Percentiles rank a stretch among this genome's conserved stretches.
These are phyloP conservation scores for Ceratocystiopsis minuta DNA, from an alignment of 2,329 filamentous ascomycete genomes.

Conservation along the genomic window DNA sequence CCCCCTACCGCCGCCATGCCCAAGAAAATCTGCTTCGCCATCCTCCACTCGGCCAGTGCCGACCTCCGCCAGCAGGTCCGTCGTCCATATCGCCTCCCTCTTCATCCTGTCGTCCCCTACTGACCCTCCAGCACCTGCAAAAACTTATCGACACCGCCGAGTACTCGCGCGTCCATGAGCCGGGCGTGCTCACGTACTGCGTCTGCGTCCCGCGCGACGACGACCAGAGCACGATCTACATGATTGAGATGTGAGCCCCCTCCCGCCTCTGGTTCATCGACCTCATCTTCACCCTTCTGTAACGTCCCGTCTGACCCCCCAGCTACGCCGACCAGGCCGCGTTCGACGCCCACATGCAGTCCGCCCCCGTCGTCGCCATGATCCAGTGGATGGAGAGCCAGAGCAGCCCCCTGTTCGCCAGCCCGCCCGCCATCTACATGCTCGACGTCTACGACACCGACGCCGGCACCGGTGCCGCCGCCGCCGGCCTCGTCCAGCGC, in stretches of 20 bases:
- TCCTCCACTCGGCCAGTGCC: conserved; percentile 5
- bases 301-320: neutral
- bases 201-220: conserved; percentile 11
- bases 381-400: conserved; percentile 9
- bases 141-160: conserved; percentile 6
- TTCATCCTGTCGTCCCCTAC: neutral
- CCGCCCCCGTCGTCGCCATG: conserved; percentile 8
- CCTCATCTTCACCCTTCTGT: neutral
- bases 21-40: conserved; percentile 4
- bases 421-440: conserved; percentile 6
- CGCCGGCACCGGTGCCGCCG: conserved; percentile 3
- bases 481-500: conserved; percentile 7
- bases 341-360: conserved; percentile 12
- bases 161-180: conserved; percentile 8
- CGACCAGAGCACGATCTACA: conserved; percentile 13
- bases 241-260: conserved; percentile 12
- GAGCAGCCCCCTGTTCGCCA: conserved; percentile 5
- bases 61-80: conserved; percentile 4
- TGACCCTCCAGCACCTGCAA: conserved; percentile 6
- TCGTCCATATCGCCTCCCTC: neutral
- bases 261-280: neutral
- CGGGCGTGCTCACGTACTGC: conserved; percentile 12
- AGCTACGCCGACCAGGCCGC: conserved; percentile 13
- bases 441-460: conserved; percentile 7
- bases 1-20: no score